phyloP scores from a whole-genome alignment of 192 early-diverging fungal genomes.

The Coemansia sp. region DNA sequence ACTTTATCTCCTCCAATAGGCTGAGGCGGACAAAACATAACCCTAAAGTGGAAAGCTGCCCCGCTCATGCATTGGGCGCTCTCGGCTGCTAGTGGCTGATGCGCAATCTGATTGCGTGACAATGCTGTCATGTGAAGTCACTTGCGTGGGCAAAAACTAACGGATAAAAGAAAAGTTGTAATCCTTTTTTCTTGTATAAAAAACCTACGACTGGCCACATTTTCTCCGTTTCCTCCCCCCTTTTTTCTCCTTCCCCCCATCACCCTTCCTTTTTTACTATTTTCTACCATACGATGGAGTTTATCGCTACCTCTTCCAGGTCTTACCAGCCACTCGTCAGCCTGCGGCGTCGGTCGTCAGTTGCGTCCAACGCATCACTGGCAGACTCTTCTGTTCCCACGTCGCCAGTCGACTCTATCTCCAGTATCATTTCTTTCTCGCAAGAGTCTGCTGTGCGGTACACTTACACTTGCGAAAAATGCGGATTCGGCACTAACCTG shows the following conservation, averaged over 20 bases:
- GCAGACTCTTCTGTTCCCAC: conserved; percentile 5
- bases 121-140: no score
- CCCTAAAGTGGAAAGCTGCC: no score
- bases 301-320: conserved; percentile 9
- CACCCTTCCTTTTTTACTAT: background rate
- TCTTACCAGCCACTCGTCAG: conserved; percentile 43
- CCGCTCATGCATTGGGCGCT: no score
- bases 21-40: no score
- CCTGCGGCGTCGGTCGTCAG: conserved; percentile 34
- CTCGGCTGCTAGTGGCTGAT: no score
- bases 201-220: background rate
- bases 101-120: no score
- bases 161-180: no score
- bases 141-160: no score
- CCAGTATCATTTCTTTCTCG: background rate
- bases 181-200: no score
- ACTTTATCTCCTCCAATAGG: no score
- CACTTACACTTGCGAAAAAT: conserved; percentile 39
- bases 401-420: conserved; percentile 16
- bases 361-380: conserved; percentile 8
- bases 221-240: background rate
- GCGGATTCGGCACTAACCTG: conserved; percentile 47
- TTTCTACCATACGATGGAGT: conserved; percentile 9
- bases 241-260: background rate
- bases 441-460: conserved; percentile 22